Base-by-base conservation (phyloP, 164 flowering plant species). In the Chimonanthus salicifolius region DNA sequence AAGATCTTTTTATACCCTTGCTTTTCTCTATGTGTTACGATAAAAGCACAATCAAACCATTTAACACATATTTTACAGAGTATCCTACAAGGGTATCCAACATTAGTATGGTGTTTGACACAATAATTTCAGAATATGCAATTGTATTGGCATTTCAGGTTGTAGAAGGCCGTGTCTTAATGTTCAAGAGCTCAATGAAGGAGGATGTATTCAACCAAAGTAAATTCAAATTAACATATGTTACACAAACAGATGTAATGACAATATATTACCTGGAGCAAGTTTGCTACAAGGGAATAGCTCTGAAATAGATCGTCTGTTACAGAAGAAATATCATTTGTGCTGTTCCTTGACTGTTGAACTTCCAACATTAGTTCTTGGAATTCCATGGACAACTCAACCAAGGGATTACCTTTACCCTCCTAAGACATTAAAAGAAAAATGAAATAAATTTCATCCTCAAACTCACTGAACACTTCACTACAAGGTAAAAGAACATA, bases 251-350 rank as follows among this genome's bases (percentile, higher is more conserved):
- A 54, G 60, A 54, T 9, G 60, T 54, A 5, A 54, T 6, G 16
- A 54, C 11, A 54, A n/a, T 54, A 47, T 13, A 47, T 82, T 77
- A 92, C 98, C 78, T 60, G 74, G 70, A 92, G 75, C 21, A 62
- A 64, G 67, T 79, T 70, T 63, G 71, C 72, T 16, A 79, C 65
- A 8, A 62, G 72, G 67, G 89, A 82, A 66, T 78, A 81, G 75
- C 74, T 81, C 67, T 79, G 77, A 49, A 87, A 79, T 75, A 83
- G 83, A 70, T 95, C 99, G 49, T 85, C 85, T 20, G 84, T 46
- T 64, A 89, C 75, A 33, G 84, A 83, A 64, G 79, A 84, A 71
- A 84, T 64, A 67, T 74, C 72, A 44, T 79, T 85, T 11, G 75
- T 74, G 49, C 66, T 67, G 79, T 62, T 49, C 81, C 75, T 80